Evolutionary conservation across 179 eudicot species (phyloP).

Genomic region (Monotropa hypopitys): DNA sequence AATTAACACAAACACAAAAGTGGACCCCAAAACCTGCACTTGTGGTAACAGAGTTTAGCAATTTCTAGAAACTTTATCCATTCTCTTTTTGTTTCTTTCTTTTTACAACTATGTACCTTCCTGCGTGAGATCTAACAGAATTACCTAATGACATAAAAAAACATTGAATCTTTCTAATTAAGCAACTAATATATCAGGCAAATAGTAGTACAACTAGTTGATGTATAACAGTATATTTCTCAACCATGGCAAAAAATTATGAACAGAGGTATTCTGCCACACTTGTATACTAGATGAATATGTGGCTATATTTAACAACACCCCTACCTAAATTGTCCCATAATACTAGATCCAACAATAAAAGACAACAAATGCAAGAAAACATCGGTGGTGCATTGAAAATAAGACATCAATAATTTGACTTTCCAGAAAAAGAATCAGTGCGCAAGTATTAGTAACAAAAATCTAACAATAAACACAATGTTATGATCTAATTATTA

Average conservation of each 20-base stretch:
- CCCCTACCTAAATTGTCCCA: not conserved
- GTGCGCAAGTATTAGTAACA: not conserved
- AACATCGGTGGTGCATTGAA: not conserved
- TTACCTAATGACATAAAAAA: not conserved
- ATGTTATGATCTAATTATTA: not conserved
- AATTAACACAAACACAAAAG: not conserved
- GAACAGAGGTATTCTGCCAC: not conserved
- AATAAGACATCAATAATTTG: not conserved
- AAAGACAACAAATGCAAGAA: not conserved
- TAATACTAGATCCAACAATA: not conserved
- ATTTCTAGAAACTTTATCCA: not conserved
- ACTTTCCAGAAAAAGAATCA: not conserved
- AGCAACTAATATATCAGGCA: not conserved
- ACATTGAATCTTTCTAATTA: not conserved
- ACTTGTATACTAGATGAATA: not conserved
- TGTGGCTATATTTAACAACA: not conserved
- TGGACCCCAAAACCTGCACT: not conserved
- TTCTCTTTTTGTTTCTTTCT: not conserved
- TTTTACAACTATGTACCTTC: not conserved
- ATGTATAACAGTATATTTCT: not conserved
- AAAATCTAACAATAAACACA: not conserved
- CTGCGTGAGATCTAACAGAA: not conserved
- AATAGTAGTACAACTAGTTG: not conserved
- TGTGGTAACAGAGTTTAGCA: not conserved
- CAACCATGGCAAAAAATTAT: not conserved